These are phyloP conservation scores for Rhodotorula sp. DNA, from an alignment of 1,284 basidiomycete genomes.

Conservation along the genomic window DNA sequence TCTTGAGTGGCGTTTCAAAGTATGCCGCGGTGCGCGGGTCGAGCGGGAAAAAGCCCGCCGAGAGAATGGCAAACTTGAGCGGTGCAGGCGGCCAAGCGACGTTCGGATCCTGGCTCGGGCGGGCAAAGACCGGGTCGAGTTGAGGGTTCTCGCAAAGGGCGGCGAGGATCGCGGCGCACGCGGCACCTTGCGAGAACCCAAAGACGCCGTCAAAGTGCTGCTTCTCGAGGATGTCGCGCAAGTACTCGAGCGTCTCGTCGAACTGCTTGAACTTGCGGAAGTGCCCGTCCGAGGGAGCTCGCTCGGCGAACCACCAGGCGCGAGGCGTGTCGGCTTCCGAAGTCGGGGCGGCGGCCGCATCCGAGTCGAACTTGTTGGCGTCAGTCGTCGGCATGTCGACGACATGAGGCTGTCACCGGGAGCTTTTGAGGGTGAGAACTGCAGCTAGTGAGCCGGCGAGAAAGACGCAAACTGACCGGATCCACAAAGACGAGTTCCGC, in stretches of 20 bases:
- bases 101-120: slow-evolving; percentile 59
- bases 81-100: slow-evolving; percentile 20
- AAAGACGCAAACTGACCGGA: slow-evolving; percentile 22
- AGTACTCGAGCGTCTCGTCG: slow-evolving; percentile 58
- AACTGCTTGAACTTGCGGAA: slow-evolving; percentile 47
- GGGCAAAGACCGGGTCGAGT: slow-evolving; percentile 68
- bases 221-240: slow-evolving; percentile 52
- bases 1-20: slow-evolving; percentile 47
- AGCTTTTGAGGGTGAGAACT: neutral
- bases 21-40: slow-evolving; percentile 56
- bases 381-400: slow-evolving; percentile 63
- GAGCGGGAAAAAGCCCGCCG: slow-evolving; percentile 64
- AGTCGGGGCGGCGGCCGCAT: slow-evolving; percentile 57
- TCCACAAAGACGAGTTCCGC: slow-evolving; percentile 41
- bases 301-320: slow-evolving; percentile 65
- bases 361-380: slow-evolving; percentile 60
- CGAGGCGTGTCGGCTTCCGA: slow-evolving; percentile 65
- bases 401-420: slow-evolving; percentile 54
- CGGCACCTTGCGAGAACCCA: slow-evolving; percentile 36
- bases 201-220: slow-evolving; percentile 53
- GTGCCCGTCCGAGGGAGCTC: slow-evolving; percentile 12
- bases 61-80: slow-evolving; percentile 55
- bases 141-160: slow-evolving; percentile 35
- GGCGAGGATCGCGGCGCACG: slow-evolving; percentile 33
- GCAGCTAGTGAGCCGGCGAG: neutral